A percentile compares a stretch with the other conserved stretches of the same genome.
Conservation (phyloP, 2,329 filamentous ascomycete species). For the Monilinia fructigena region DNA sequence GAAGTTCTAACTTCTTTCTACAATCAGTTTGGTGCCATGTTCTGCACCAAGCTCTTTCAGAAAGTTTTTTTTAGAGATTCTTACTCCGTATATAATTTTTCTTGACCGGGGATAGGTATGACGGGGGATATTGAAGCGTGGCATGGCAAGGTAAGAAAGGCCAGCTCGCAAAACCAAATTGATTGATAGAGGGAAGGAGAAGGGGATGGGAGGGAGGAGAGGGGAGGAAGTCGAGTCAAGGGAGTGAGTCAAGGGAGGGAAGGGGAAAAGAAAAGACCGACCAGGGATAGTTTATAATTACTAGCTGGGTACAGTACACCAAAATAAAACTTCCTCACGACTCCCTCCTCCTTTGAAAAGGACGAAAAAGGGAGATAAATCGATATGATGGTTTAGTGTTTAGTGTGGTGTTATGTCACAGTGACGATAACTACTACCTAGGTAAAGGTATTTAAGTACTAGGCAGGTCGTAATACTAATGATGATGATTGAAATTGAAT, state of each 20-base stretch:
- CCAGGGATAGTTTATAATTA: not conserved
- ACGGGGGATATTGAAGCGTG: slow-evolving; percentile 12
- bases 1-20: too few relatives aligned
- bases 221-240: not conserved
- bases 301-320: too few relatives aligned
- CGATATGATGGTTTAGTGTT: too few relatives aligned
- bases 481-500: too few relatives aligned
- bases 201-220: not conserved
- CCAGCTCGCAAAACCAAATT: slow-evolving; percentile 3
- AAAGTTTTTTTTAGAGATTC: not conserved
- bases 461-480: too few relatives aligned
- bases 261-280: not conserved
- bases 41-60: slow-evolving; percentile 29
- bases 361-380: too few relatives aligned
- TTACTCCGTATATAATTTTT: not conserved
- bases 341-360: too few relatives aligned
- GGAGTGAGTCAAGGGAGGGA: not conserved
- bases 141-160: slow-evolving; percentile 11
- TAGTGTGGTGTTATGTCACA: too few relatives aligned
- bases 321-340: slow-evolving; percentile 10
- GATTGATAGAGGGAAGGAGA: not conserved
- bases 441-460: too few relatives aligned
- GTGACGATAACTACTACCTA: too few relatives aligned
- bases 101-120: slow-evolving; percentile 14
- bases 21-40: slow-evolving; percentile 22